These are phyloP conservation scores for Picochlorum sp. DNA, from an alignment of 139 green algal species.

Conservation along the genomic window DNA sequence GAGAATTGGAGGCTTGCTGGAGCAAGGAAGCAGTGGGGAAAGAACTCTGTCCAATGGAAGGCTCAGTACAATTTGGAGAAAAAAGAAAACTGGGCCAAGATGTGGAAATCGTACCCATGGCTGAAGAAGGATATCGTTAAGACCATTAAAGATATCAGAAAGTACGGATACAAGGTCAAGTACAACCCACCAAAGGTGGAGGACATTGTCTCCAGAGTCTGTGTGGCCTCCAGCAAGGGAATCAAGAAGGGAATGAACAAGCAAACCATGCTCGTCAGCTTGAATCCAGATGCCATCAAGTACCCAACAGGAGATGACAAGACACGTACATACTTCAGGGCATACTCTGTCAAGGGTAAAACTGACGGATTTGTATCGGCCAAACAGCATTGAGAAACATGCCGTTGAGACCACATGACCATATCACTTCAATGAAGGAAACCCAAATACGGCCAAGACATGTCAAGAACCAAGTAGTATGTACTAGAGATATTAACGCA, in stretches of 20 bases:
- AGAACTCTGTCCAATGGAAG: slow-evolving; percentile 2
- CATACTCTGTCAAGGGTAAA: background rate
- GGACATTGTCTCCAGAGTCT: background rate
- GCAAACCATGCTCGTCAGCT: background rate
- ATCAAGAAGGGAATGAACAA: slow-evolving; percentile 1
- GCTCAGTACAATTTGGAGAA: background rate
- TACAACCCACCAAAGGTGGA: background rate
- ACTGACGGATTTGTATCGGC: background rate
- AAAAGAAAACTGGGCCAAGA: background rate
- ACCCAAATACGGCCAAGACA: no score
- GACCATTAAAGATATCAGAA: background rate
- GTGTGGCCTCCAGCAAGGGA: background rate
- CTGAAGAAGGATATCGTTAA: background rate
- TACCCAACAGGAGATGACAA: background rate
- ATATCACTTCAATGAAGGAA: no score
- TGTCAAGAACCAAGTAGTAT: no score
- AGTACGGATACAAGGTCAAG: slow-evolving; percentile 3
- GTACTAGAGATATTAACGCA: no score
- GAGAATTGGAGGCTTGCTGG: slow-evolving; percentile 3
- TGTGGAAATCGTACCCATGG: background rate
- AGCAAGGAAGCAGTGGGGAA: slow-evolving; percentile 2
- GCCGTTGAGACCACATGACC: no score
- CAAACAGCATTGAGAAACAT: background rate
- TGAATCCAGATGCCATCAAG: background rate
- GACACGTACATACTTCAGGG: background rate